These are phyloP conservation scores for Cladosporium sphaerospermum DNA, from an alignment of 2,329 filamentous ascomycete species.

Conservation along the genomic window DNA sequence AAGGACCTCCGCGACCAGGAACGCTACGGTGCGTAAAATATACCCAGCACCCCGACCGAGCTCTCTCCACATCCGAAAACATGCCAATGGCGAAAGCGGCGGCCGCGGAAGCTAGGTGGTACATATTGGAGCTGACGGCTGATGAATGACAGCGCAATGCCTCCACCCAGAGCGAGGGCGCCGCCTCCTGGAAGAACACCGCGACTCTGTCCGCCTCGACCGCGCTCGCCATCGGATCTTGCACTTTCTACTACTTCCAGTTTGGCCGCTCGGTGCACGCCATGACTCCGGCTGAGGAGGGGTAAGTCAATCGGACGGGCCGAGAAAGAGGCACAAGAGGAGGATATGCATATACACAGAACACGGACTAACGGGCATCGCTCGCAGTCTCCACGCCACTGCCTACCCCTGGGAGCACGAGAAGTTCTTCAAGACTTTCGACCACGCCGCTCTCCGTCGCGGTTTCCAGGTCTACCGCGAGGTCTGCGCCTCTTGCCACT, in stretches of 20 bases:
- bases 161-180: conserved; percentile 64
- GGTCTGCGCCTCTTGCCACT: conserved; percentile 97
- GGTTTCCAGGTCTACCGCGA: conserved; percentile 99
- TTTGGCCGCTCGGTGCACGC: conserved; percentile 85
- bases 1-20: conserved; percentile 50
- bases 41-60: not conserved
- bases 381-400: conserved; percentile 75
- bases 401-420: conserved; percentile 93
- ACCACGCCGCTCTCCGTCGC: conserved; percentile 94
- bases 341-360: conserved; percentile 10
- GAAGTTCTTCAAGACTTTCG: conserved; percentile 90
- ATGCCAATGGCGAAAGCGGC: not conserved
- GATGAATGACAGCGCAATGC: conserved; percentile 44
- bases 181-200: conserved; percentile 76
- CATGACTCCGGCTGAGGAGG: conserved; percentile 92
- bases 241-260: conserved; percentile 96
- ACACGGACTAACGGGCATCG: conserved; percentile 9
- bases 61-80: not conserved
- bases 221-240: conserved; percentile 76
- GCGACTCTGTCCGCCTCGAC: conserved; percentile 82
- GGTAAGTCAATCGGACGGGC: conserved; percentile 59
- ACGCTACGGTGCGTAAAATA: conserved; percentile 37
- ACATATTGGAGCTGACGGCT: conserved; percentile 19
- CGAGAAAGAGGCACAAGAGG: not conserved
- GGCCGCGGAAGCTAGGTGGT: conserved; percentile 5